These are phyloP conservation scores for Ormosia semicastrata DNA, from an alignment of 306 rosid species.

Conservation along the genomic window DNA sequence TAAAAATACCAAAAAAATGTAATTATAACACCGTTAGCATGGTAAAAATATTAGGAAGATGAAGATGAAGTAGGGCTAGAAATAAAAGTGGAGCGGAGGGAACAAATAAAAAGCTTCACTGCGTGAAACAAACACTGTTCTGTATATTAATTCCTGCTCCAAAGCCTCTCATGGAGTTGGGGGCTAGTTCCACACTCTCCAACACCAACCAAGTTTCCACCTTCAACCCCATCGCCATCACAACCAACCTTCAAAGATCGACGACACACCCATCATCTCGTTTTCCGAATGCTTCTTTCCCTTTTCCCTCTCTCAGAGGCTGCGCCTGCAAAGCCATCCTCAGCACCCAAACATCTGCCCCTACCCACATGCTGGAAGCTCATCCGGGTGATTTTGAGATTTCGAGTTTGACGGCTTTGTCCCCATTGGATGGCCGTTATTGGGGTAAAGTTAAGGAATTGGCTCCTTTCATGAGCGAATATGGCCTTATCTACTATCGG, in stretches of 20 bases:
- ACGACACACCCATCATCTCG: neutral
- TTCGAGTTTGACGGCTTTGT: constrained; percentile 61
- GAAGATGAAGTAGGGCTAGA: neutral
- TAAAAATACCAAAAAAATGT: too few relatives aligned
- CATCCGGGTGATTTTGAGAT: constrained; percentile 37
- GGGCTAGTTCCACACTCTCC: constrained; percentile 1
- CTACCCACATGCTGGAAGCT: constrained; percentile 2
- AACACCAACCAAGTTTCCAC: constrained; percentile 8
- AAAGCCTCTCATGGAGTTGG: constrained; percentile 22
- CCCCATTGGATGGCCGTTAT: constrained; percentile 80
- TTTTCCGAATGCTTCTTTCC: constrained; percentile 1
- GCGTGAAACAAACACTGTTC: too few relatives aligned
- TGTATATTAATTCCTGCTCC: neutral
- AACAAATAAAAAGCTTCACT: too few relatives aligned
- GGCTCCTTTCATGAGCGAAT: constrained; percentile 60
- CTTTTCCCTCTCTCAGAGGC: constrained; percentile 16
- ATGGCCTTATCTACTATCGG: constrained; percentile 57
- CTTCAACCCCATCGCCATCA: neutral
- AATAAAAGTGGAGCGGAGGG: too few relatives aligned
- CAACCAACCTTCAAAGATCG: neutral
- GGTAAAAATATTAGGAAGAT: neutral
- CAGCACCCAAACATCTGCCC: neutral
- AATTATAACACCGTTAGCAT: too few relatives aligned
- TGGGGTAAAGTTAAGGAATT: constrained; percentile 64
- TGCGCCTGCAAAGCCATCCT: constrained; percentile 29